A percentile compares a stretch with the other conserved stretches of the same genome.
These are phyloP conservation scores for Fragaria nilgerrensis DNA, from an alignment of 306 rosid species.

Conservation along the genomic window DNA sequence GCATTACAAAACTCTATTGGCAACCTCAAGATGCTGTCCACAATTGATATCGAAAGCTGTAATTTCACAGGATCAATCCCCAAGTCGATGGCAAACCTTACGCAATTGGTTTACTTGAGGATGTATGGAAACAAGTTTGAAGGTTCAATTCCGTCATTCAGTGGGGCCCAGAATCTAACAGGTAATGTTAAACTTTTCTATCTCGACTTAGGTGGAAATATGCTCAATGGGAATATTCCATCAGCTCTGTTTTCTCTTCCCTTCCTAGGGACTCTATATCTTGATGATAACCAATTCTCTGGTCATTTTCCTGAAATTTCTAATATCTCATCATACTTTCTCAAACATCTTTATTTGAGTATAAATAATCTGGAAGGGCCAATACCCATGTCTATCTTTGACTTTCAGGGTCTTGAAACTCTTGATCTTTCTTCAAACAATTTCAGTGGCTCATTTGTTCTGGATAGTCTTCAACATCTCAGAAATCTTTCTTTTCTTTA, in stretches of 20 bases:
- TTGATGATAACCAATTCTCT: conserved; percentile 12
- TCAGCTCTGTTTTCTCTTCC: conserved; percentile 25
- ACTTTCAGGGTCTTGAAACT: neutral
- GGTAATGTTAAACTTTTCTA: conserved; percentile 23
- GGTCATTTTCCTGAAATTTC: conserved; percentile 8
- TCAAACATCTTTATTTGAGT: conserved; percentile 39
- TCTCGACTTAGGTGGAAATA: conserved; percentile 20
- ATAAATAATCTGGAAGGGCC: conserved; percentile 41
- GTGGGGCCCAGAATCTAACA: neutral
- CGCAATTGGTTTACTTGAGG: conserved; percentile 12
- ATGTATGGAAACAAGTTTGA: conserved; percentile 16
- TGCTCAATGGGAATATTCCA: conserved; percentile 27
- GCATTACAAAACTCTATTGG: conserved; percentile 21
- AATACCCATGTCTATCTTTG: conserved; percentile 25
- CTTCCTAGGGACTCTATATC: neutral
- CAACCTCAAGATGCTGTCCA: conserved; percentile 21
- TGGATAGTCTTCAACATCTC: neutral
- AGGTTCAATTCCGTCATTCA: conserved; percentile 29
- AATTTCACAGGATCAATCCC: conserved; percentile 27
- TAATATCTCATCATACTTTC: conserved; percentile 2
- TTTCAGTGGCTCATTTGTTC: conserved; percentile 7
- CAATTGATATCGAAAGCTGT: neutral
- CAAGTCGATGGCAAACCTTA: conserved; percentile 10
- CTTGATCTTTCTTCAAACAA: conserved; percentile 31
- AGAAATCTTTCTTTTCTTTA: neutral